These are phyloP conservation scores for Chloroidium sp. DNA, from an alignment of 163 green algal genomes.

Conservation along the genomic window DNA sequence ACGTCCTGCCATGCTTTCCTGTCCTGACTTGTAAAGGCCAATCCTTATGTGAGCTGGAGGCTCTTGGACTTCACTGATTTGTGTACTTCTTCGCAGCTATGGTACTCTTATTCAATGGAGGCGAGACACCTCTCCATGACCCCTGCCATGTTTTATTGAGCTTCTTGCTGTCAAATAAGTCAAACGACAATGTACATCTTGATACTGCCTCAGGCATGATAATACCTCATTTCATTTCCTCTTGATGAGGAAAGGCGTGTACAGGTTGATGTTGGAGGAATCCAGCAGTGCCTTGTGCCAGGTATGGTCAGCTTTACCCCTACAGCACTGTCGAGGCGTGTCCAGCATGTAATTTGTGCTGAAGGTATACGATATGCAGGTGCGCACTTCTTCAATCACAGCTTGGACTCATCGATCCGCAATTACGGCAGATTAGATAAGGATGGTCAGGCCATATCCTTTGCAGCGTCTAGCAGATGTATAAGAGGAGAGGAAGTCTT, in stretches of 20 bases:
- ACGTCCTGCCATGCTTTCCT: too few relatives aligned
- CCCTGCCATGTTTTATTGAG: too few relatives aligned
- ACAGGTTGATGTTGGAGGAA: slow-evolving; percentile 22
- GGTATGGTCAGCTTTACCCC: too few relatives aligned
- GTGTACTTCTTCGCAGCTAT: slow-evolving; percentile 7
- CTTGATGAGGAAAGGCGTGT: slow-evolving; percentile 25
- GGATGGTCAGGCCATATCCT: too few relatives aligned
- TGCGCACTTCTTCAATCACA: slow-evolving; percentile 57
- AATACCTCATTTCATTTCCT: not conserved
- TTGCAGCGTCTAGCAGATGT: not conserved
- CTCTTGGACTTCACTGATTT: too few relatives aligned
- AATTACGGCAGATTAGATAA: not conserved
- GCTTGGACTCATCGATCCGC: slow-evolving; percentile 2
- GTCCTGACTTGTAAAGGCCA: too few relatives aligned
- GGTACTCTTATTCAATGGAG: slow-evolving; percentile 35
- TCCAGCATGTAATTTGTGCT: too few relatives aligned
- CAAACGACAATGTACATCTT: too few relatives aligned
- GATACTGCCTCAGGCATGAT: not conserved
- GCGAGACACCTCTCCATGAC: slow-evolving; percentile 1
- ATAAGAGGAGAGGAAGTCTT: slow-evolving; percentile 31
- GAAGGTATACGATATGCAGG: slow-evolving; percentile 7
- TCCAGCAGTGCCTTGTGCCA: slow-evolving; percentile 31
- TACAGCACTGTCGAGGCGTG: too few relatives aligned
- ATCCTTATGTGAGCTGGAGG: too few relatives aligned
- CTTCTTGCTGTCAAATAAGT: too few relatives aligned